These are phyloP conservation scores for Candida dajiaensis DNA, from an alignment of 805 yeast species.

Conservation along the genomic window DNA sequence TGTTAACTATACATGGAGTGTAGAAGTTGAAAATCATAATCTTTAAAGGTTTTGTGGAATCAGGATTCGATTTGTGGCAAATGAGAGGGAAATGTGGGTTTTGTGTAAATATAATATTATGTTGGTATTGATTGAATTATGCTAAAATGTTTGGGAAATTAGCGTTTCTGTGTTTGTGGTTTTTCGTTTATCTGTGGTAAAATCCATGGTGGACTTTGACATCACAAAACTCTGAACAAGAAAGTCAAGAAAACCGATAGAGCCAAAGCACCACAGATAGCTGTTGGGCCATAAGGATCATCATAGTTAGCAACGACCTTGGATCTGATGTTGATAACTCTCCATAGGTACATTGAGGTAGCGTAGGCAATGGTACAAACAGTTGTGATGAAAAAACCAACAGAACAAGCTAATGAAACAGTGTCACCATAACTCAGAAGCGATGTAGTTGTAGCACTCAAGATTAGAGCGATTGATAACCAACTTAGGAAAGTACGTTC, in stretches of 20 bases:
- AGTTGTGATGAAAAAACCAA: slow-evolving; percentile 82
- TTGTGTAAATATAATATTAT: neutral
- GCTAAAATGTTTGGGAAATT: too few species aligned
- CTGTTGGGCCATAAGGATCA: slow-evolving; percentile 81
- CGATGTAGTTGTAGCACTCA: slow-evolving; percentile 86
- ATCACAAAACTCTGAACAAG: slow-evolving; percentile 29
- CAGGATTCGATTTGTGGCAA: neutral
- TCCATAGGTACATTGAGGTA: slow-evolving; percentile 66
- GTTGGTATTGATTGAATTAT: too few species aligned
- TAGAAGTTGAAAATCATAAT: too few species aligned
- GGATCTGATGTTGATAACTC: slow-evolving; percentile 76
- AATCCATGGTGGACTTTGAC: neutral
- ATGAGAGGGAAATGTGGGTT: neutral
- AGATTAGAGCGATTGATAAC: slow-evolving; percentile 84
- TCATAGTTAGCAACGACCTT: slow-evolving; percentile 82
- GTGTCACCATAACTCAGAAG: slow-evolving; percentile 78
- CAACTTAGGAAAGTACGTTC: slow-evolving; percentile 93
- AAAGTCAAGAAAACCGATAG: slow-evolving; percentile 61
- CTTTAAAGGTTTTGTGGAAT: neutral
- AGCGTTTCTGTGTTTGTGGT: too few species aligned
- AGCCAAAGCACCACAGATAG: slow-evolving; percentile 70
- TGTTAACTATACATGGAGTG: neutral
- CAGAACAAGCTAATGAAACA: slow-evolving; percentile 71
- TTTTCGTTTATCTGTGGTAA: neutral
- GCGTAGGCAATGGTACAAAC: slow-evolving; percentile 69